Evolutionary conservation across 192 early-diverging fungal genomes (phyloP).

Genomic region (Nowakowskiella sp.): DNA sequence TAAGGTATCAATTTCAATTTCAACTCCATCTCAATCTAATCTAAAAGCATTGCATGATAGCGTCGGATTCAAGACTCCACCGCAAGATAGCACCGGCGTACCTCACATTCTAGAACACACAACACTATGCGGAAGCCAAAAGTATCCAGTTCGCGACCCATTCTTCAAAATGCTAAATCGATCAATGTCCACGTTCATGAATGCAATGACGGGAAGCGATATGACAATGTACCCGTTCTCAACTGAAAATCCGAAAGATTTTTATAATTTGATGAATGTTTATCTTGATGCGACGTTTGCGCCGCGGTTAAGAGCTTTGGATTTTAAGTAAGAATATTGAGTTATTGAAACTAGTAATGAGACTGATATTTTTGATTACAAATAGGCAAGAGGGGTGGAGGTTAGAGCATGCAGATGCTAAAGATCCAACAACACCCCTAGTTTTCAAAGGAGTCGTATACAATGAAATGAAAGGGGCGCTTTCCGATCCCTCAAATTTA

Average conservation of each 20-base stretch:
- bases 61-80: conserved; percentile 82
- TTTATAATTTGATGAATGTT: conserved; percentile 77
- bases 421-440: conserved; percentile 55
- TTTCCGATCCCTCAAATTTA: conserved; percentile 71
- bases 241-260: conserved; percentile 83
- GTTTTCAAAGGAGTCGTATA: conserved; percentile 94
- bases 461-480: conserved; percentile 95
- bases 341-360: too few species aligned
- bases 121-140: conserved; percentile 78
- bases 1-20: conserved; percentile 29
- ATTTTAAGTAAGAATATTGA: conserved; percentile 49
- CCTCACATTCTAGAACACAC: conserved; percentile 95
- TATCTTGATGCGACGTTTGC: conserved; percentile 88
- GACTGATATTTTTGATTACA: neutral
- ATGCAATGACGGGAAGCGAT: conserved; percentile 84
- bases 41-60: conserved; percentile 23
- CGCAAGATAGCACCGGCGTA: conserved; percentile 73
- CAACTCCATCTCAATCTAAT: neutral
- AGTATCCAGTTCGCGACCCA: conserved; percentile 92
- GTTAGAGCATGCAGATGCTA: conserved; percentile 68
- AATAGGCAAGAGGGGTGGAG: conserved; percentile 93
- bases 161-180: conserved; percentile 98
- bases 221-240: conserved; percentile 92
- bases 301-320: conserved; percentile 68
- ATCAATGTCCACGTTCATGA: conserved; percentile 94